Evolutionary conservation across 2,329 filamentous ascomycete species (phyloP).

Genomic region (Botrytis tulipae): DNA sequence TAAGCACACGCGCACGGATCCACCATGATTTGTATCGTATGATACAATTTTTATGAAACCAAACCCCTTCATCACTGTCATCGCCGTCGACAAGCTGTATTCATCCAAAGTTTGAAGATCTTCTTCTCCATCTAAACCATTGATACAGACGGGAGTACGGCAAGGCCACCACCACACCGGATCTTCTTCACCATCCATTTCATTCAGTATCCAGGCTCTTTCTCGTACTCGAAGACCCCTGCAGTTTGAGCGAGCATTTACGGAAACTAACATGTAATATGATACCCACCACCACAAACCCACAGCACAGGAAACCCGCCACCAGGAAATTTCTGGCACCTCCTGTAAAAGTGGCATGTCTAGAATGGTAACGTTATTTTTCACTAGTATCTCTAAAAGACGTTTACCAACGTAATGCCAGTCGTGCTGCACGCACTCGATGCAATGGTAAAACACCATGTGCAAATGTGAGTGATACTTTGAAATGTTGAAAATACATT

Average conservation of each 20-base stretch:
- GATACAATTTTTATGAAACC: neutral
- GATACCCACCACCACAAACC: slow-evolving; percentile 5
- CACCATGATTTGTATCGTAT: neutral
- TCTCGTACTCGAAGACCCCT: neutral
- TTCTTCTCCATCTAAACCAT: neutral
- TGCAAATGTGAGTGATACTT: slow-evolving; percentile 42
- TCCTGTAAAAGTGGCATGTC: slow-evolving; percentile 51
- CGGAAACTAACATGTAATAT: neutral
- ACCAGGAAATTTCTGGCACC: slow-evolving; percentile 40
- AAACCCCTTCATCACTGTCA: neutral
- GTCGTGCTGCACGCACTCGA: slow-evolving; percentile 47
- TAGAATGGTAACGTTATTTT: slow-evolving; percentile 46
- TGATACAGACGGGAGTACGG: neutral
- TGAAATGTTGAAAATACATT: neutral
- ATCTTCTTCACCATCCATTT: neutral
- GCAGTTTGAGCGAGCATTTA: neutral
- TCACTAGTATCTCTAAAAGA: neutral
- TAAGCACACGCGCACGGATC: neutral
- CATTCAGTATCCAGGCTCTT: neutral
- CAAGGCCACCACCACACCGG: neutral
- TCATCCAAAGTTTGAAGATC: neutral
- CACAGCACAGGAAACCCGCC: slow-evolving; percentile 20
- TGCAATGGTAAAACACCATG: slow-evolving; percentile 48
- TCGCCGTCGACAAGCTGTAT: neutral
- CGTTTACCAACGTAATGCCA: slow-evolving; percentile 27